Percentiles rank a stretch among this genome's conserved stretches.
phyloP scores from a whole-genome alignment of 495 filamentous ascomycete species.

The Hyaloscypha variabilis region DNA sequence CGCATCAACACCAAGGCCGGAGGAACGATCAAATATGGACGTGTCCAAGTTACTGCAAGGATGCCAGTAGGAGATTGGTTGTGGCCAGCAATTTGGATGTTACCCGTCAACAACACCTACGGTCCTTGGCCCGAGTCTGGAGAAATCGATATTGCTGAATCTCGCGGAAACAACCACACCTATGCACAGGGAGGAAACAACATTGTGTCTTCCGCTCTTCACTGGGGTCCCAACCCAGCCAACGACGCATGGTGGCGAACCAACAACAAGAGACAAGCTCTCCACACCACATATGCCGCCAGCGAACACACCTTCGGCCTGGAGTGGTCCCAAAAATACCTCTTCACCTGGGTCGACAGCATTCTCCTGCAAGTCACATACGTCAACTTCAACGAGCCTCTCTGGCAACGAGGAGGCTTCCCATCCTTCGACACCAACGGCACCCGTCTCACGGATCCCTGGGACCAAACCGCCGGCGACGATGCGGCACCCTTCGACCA shows the following conservation, averaged over 20 bases:
- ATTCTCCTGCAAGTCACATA: conserved; percentile 80
- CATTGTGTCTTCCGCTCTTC: conserved; percentile 76
- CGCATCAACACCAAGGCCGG: conserved; percentile 73
- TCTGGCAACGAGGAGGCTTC: conserved; percentile 78
- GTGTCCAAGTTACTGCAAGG: conserved; percentile 77
- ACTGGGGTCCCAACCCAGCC: conserved; percentile 69
- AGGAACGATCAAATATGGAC: conserved; percentile 76
- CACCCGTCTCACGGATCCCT: conserved; percentile 66
- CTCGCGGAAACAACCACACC: conserved; percentile 76
- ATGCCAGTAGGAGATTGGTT: conserved; percentile 81
- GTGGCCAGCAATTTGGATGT: conserved; percentile 93
- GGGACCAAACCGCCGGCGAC: conserved; percentile 65
- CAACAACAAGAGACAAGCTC: conserved; percentile 72
- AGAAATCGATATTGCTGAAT: conserved; percentile 85
- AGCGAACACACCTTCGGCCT: conserved; percentile 75
- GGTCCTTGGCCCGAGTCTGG: conserved; percentile 79
- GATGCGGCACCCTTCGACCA: conserved; percentile 78
- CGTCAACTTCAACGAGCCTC: conserved; percentile 69
- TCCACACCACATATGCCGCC: conserved; percentile 73
- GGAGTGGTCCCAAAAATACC: conserved; percentile 86
- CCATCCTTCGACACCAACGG: conserved; percentile 68
- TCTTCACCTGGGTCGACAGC: conserved; percentile 84
- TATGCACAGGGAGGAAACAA: conserved; percentile 79
- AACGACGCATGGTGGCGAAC: conserved; percentile 77
- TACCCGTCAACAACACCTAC: conserved; percentile 73